phyloP scores from a whole-genome alignment of 495 filamentous ascomycete genomes.

The Penicillium maclennaniae region DNA sequence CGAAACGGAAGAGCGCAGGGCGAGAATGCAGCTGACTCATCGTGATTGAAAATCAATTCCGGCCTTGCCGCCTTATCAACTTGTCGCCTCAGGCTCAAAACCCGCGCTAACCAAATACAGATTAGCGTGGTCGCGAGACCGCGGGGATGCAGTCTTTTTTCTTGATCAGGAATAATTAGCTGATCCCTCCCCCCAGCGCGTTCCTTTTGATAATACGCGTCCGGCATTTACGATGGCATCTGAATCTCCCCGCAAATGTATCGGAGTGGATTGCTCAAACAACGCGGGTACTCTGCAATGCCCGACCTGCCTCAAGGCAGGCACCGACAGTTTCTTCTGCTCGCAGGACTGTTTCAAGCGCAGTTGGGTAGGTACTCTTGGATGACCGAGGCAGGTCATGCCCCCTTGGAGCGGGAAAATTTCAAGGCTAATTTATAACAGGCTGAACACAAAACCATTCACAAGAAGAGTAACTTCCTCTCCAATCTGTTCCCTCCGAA shows the following conservation, averaged over 20 bases:
- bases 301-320: conserved; percentile 87
- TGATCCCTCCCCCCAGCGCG: background rate
- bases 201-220: background rate
- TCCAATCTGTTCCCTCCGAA: conserved; percentile 65
- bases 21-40: background rate
- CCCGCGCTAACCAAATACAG: background rate
- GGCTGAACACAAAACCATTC: conserved; percentile 79
- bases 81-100: background rate
- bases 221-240: conserved; percentile 17
- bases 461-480: conserved; percentile 81
- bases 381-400: conserved; percentile 21
- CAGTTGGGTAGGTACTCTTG: conserved; percentile 75
- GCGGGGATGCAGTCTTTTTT: conserved; percentile 13
- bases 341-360: conserved; percentile 98
- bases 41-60: background rate
- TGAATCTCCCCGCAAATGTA: conserved; percentile 62
- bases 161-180: background rate
- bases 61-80: background rate
- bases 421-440: conserved; percentile 27
- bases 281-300: conserved; percentile 83
- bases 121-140: conserved; percentile 2
- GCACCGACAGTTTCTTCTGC: conserved; percentile 92
- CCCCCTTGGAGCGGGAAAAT: background rate
- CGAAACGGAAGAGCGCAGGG: background rate
- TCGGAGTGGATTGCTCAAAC: conserved; percentile 76